phyloP scores from a whole-genome alignment of 148 eudicot species.

The Rhododendron ovatum region DNA sequence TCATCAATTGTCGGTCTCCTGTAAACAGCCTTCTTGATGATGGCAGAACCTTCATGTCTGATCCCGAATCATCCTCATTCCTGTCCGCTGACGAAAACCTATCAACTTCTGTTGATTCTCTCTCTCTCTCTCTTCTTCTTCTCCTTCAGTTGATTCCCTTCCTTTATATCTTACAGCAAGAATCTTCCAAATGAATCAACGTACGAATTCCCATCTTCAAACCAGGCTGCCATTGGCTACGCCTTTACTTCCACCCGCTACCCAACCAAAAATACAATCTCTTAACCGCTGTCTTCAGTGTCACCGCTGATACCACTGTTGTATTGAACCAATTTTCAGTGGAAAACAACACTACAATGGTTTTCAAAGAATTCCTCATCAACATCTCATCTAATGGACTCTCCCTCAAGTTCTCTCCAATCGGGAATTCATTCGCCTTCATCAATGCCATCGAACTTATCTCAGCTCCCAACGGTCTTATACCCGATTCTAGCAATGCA shows the following conservation, averaged over 20 bases:
- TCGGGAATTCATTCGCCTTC: conserved; percentile 47
- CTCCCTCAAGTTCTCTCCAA: conserved; percentile 45
- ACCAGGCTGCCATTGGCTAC: conserved; percentile 46
- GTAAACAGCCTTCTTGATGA: conserved; percentile 28
- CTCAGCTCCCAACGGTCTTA: conserved; percentile 42
- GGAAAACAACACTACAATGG: conserved; percentile 3
- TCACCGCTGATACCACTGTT: conserved; percentile 40
- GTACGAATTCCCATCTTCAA: conserved; percentile 40
- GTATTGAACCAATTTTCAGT: conserved; percentile 49
- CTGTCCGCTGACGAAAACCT: conserved; percentile 46
- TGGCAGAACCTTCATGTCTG: conserved; percentile 57
- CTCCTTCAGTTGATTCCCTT: neutral
- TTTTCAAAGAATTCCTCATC: conserved; percentile 51
- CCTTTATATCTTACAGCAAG: conserved; percentile 43
- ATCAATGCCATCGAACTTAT: conserved; percentile 59
- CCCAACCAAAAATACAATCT: conserved; percentile 45
- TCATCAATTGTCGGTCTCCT: conserved; percentile 47
- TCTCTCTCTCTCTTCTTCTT: neutral
- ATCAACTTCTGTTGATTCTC: conserved; percentile 23
- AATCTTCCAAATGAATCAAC: conserved; percentile 38
- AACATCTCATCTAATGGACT: conserved; percentile 33
- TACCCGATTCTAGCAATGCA: conserved; percentile 28
- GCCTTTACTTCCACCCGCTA: conserved; percentile 59
- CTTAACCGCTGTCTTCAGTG: conserved; percentile 33
- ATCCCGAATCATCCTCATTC: conserved; percentile 36